Evolutionary conservation across 805 yeast genomes (phyloP).

Genomic region (Saccharomycopsis guyanensis): DNA sequence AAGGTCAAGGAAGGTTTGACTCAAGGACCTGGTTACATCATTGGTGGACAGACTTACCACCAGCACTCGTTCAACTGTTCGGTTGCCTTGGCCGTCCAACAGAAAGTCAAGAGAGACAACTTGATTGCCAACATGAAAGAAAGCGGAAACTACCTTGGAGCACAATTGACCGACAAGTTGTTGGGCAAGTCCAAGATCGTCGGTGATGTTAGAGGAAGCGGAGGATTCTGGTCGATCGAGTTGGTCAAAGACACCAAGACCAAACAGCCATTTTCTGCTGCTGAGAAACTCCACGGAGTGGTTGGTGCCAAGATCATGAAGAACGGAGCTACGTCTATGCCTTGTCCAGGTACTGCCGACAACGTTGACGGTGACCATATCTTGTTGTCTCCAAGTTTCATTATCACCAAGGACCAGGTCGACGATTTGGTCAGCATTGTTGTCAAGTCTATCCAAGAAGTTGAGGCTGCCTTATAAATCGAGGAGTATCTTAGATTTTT

Average conservation of each 20-base stretch:
- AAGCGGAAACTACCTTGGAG: constrained; percentile 39
- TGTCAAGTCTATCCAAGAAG: constrained; percentile 20
- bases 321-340: constrained; percentile 37
- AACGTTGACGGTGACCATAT: constrained; percentile 38
- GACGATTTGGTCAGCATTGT: constrained; percentile 31
- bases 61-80: constrained; percentile 39
- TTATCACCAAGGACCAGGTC: constrained; percentile 31
- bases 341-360: constrained; percentile 33
- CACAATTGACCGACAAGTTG: constrained; percentile 27
- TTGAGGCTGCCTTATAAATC: too few species aligned
- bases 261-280: constrained; percentile 36
- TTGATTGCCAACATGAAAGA: constrained; percentile 35
- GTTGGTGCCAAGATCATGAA: constrained; percentile 30
- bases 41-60: constrained; percentile 45
- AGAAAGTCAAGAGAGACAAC: constrained; percentile 30
- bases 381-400: constrained; percentile 39
- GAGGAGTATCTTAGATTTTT: too few species aligned
- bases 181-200: constrained; percentile 28
- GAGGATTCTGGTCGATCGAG: constrained; percentile 49
- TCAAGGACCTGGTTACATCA: constrained; percentile 31
- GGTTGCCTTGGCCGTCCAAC: constrained; percentile 40
- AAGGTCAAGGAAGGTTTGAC: constrained; percentile 31
- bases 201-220: constrained; percentile 49
- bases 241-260: constrained; percentile 40
- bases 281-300: constrained; percentile 26